Percentiles rank a stretch among this genome's conserved stretches.
Evolutionary conservation across 148 eudicot species (phyloP).

Genomic region (Arbutus unedo): DNA sequence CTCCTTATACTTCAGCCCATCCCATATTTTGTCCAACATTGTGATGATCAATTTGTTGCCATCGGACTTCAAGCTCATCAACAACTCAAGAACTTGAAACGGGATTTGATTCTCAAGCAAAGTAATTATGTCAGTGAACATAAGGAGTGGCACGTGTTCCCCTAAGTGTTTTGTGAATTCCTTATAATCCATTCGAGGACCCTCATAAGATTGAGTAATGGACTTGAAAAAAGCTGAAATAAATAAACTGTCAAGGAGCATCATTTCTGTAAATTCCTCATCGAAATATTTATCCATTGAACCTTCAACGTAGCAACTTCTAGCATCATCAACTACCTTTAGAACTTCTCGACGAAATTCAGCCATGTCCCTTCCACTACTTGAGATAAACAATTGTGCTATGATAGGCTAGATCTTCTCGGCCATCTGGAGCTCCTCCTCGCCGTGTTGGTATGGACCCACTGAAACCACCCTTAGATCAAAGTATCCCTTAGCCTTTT

Average conservation of each 20-base stretch:
- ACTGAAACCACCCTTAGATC: neutral
- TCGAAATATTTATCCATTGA: neutral
- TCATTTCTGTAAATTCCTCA: neutral
- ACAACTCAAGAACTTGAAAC: constrained; percentile 10
- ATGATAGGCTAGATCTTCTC: neutral
- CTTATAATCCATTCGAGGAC: no score
- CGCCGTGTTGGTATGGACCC: neutral
- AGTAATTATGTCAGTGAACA: neutral
- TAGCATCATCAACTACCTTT: neutral
- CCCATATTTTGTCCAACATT: neutral
- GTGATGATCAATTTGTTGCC: neutral
- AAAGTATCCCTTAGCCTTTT: neutral
- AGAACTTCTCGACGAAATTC: neutral
- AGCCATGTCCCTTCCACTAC: neutral
- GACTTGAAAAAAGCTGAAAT: neutral
- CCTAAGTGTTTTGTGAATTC: neutral
- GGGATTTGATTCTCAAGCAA: constrained; percentile 6
- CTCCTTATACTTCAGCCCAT: no score
- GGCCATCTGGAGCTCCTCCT: neutral
- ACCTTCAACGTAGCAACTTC: constrained; percentile 5
- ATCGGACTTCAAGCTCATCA: constrained; percentile 17
- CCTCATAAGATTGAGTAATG: neutral
- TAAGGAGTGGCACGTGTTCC: neutral
- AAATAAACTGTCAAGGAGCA: neutral
- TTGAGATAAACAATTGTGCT: neutral